phyloP scores from a whole-genome alignment of 2,329 filamentous ascomycete species.

The Cercospora sesami region DNA sequence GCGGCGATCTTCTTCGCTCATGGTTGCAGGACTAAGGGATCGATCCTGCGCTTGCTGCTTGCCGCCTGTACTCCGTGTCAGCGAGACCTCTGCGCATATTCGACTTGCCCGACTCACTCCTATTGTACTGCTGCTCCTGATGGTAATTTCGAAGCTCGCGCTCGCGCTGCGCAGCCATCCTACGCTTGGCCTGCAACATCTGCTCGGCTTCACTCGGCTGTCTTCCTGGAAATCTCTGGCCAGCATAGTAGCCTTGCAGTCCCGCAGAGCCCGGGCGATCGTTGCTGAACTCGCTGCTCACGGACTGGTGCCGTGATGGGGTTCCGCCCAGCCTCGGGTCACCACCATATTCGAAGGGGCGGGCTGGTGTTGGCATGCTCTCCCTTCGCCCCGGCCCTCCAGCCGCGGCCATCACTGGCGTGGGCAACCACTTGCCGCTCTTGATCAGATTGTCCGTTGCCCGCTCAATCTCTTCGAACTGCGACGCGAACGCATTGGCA shows the following conservation, averaged over 20 bases:
- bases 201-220: slow-evolving; percentile 92
- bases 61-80: slow-evolving; percentile 51
- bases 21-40: slow-evolving; percentile 76
- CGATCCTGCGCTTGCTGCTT: slow-evolving; percentile 69
- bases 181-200: slow-evolving; percentile 98
- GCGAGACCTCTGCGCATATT: neutral
- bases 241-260: slow-evolving; percentile 90
- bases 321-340: slow-evolving; percentile 69
- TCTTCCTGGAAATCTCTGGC: slow-evolving; percentile 83
- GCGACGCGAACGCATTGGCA: slow-evolving; percentile 74
- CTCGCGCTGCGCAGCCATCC: slow-evolving; percentile 98
- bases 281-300: slow-evolving; percentile 74
- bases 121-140: slow-evolving; percentile 99
- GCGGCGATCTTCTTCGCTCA: slow-evolving; percentile 94
- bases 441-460: slow-evolving; percentile 94
- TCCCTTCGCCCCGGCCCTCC: slow-evolving; percentile 67
- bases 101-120: slow-evolving; percentile 65
- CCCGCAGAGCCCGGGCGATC: slow-evolving; percentile 73
- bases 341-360: slow-evolving; percentile 33
- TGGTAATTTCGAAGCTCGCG: slow-evolving; percentile 99
- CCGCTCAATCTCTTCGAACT: slow-evolving; percentile 95
- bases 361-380: slow-evolving; percentile 64
- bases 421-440: slow-evolving; percentile 83
- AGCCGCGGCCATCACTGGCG: slow-evolving; percentile 27
- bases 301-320: slow-evolving; percentile 75